Conservation (phyloP, 1,139 yeast genomes). For the Blastobotrys persicus region DNA sequence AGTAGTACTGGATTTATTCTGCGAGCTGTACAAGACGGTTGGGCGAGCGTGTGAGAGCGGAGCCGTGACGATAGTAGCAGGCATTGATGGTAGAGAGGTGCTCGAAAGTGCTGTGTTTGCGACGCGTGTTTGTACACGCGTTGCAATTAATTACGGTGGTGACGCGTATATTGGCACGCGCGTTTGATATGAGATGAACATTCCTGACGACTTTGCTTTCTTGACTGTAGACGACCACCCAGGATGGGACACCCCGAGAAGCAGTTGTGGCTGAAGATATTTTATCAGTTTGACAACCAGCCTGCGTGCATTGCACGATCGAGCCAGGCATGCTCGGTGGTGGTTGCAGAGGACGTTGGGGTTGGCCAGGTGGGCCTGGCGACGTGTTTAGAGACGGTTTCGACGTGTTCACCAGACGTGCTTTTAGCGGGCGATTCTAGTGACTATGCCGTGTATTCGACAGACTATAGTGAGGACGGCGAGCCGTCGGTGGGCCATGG, state of each 20-base stretch:
- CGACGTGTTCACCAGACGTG: constrained; percentile 39
- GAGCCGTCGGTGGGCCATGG: constrained; percentile 44
- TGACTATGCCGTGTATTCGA: constrained; percentile 42
- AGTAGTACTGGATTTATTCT: too few species aligned
- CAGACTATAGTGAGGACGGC: constrained; percentile 41
- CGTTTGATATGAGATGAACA: constrained; percentile 11
- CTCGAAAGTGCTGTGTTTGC: too few species aligned
- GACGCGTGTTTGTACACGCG: too few species aligned
- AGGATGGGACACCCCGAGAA: neutral
- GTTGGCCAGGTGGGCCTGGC: constrained; percentile 37
- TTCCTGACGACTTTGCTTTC: constrained; percentile 6
- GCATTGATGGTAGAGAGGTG: too few species aligned
- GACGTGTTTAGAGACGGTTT: constrained; percentile 35
- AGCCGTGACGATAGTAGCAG: too few species aligned
- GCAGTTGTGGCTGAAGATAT: constrained; percentile 28
- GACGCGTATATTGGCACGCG: too few species aligned
- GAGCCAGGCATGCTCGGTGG: constrained; percentile 8
- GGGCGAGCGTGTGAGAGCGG: too few species aligned
- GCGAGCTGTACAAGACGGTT: too few species aligned
- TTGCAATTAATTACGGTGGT: too few species aligned
- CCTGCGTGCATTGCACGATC: constrained; percentile 37
- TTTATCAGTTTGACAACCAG: constrained; percentile 37
- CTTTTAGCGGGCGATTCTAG: constrained; percentile 26
- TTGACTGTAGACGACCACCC: neutral
- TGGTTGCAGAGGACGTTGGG: constrained; percentile 22